These are phyloP conservation scores for Aspergillus fructus DNA, from an alignment of 2,329 filamentous ascomycete genomes.

Conservation along the genomic window DNA sequence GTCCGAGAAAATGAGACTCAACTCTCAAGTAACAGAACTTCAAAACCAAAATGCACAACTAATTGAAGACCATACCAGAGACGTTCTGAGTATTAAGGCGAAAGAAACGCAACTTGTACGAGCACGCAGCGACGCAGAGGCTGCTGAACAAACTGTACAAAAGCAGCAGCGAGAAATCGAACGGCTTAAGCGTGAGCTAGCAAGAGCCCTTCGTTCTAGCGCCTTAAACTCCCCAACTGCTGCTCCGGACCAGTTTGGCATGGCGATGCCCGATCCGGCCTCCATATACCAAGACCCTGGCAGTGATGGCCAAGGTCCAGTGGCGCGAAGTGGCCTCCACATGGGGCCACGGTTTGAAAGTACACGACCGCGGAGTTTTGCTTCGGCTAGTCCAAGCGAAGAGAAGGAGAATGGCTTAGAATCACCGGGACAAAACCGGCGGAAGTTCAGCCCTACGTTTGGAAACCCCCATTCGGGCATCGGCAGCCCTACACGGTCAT, in stretches of 20 bases:
- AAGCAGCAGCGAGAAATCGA: conserved; percentile 86
- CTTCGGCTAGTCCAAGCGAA: conserved; percentile 60
- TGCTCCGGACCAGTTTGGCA: conserved; percentile 53
- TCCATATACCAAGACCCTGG: conserved; percentile 41
- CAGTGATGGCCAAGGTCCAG: conserved; percentile 28
- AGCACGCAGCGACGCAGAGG: conserved; percentile 84
- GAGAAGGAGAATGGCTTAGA: conserved; percentile 69
- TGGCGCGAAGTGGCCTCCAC: conserved; percentile 35
- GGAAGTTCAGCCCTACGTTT: conserved; percentile 47
- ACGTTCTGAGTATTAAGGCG: conserved; percentile 94
- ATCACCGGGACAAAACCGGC: conserved; percentile 37
- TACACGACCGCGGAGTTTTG: conserved; percentile 41
- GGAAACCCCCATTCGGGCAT: conserved; percentile 35
- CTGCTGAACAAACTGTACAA: conserved; percentile 81
- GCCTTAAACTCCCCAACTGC: conserved; percentile 39
- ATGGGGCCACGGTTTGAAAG: conserved; percentile 42
- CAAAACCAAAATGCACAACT: conserved; percentile 96
- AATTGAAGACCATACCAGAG: conserved; percentile 94
- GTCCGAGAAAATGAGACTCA: conserved; percentile 75
- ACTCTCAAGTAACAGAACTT: conserved; percentile 86
- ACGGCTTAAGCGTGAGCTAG: conserved; percentile 81
- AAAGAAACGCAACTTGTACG: conserved; percentile 97
- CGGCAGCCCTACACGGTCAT: conserved; percentile 40
- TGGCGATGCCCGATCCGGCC: conserved; percentile 50
- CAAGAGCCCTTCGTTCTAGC: conserved; percentile 46